A percentile compares a stretch with the other conserved stretches of the same genome.
Evolutionary conservation across 2,329 filamentous ascomycete species (phyloP).

Genomic region (Colletotrichum eleusines): DNA sequence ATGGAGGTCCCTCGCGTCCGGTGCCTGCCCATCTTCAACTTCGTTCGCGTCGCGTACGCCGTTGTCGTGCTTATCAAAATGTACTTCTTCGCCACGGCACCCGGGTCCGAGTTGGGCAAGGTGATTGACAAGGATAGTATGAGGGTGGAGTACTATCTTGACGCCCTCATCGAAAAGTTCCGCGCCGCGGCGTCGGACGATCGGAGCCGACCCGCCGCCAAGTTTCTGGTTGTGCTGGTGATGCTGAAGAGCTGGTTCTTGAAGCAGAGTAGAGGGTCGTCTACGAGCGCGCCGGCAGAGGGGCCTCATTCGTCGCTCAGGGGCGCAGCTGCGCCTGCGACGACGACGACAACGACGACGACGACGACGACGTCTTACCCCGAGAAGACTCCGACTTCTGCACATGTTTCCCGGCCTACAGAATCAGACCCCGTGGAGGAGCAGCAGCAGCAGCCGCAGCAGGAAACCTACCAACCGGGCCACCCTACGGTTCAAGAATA

Average conservation of each 20-base stretch:
- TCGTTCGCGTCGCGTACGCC: slow-evolving; percentile 79
- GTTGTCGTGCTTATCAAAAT: slow-evolving; percentile 81
- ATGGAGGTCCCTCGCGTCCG: slow-evolving; percentile 71
- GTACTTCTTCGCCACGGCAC: slow-evolving; percentile 74
- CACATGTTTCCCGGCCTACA: slow-evolving; percentile 4
- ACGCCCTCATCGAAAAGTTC: slow-evolving; percentile 77
- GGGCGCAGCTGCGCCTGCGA: neutral
- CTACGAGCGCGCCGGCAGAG: slow-evolving; percentile 29
- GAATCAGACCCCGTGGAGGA: slow-evolving; percentile 7
- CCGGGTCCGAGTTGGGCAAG: slow-evolving; percentile 75
- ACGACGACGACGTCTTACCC: neutral
- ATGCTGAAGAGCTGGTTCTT: slow-evolving; percentile 80
- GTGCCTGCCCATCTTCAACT: slow-evolving; percentile 76
- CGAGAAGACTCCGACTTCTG: neutral
- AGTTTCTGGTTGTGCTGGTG: slow-evolving; percentile 77
- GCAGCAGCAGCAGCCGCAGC: slow-evolving; percentile 45
- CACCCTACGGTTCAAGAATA: slow-evolving; percentile 44
- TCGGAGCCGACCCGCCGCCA: slow-evolving; percentile 73
- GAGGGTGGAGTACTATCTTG: slow-evolving; percentile 74
- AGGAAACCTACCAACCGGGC: slow-evolving; percentile 42
- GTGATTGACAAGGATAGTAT: slow-evolving; percentile 77
- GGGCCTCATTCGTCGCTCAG: neutral
- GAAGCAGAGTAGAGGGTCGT: slow-evolving; percentile 56
- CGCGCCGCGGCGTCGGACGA: slow-evolving; percentile 71
- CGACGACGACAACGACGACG: slow-evolving; percentile 28